Conservation (phyloP, 345 rosid genomes). For the Gossypium mustelinum region DNA sequence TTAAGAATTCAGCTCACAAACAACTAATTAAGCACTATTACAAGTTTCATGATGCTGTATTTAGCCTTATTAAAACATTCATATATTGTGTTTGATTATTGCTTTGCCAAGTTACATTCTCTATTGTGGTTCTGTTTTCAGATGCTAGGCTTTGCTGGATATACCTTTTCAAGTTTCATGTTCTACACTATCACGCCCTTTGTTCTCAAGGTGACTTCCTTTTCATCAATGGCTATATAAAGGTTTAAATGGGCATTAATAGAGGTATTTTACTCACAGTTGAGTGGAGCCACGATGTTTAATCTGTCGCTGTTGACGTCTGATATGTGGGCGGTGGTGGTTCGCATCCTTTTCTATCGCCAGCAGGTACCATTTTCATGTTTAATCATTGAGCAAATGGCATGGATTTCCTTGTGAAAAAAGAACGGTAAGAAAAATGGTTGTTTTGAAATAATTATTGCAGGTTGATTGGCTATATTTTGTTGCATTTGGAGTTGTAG, state of each 20-base stretch:
- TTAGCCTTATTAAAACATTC: neutral
- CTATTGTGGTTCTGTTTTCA: conserved; percentile 19
- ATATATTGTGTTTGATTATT: neutral
- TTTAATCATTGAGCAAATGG: neutral
- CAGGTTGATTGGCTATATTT: conserved; percentile 67
- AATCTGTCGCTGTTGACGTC: conserved; percentile 54
- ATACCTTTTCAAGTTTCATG: conserved; percentile 24
- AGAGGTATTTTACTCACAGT: conserved; percentile 21
- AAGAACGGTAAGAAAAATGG: neutral
- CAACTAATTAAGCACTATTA: no score
- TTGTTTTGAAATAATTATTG: neutral
- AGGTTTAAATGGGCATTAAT: neutral
- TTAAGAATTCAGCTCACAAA: neutral
- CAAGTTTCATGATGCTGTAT: no score
- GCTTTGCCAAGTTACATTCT: no score
- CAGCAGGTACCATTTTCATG: conserved; percentile 35
- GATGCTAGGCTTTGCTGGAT: conserved; percentile 44
- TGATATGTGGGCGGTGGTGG: conserved; percentile 58
- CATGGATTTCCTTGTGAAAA: neutral
- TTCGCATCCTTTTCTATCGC: conserved; percentile 44
- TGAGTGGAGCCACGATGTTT: conserved; percentile 56
- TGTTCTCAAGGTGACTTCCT: conserved; percentile 42
- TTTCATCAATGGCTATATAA: neutral
- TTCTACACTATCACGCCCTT: conserved; percentile 44
- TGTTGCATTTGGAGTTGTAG: conserved; percentile 37